Percentiles rank a stretch among this genome's conserved stretches.
These are phyloP conservation scores for Bipolaris zeicola DNA, from an alignment of 2,329 filamentous ascomycete genomes.

Conservation along the genomic window DNA sequence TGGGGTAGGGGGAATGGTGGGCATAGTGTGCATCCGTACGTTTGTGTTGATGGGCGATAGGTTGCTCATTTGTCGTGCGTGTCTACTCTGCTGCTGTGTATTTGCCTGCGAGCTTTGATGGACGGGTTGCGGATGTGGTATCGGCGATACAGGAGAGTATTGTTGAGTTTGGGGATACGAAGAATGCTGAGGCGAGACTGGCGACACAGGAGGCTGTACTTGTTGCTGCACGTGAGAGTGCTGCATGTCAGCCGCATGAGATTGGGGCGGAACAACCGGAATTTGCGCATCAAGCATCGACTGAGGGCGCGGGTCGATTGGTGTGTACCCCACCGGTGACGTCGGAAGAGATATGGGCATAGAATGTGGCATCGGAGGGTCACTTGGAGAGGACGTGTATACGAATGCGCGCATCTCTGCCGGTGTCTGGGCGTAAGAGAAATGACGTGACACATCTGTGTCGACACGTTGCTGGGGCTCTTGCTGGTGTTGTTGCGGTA, in stretches of 20 bases:
- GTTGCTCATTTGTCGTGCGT: slow-evolving; percentile 42
- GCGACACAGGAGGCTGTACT: slow-evolving; percentile 34
- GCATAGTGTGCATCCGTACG: slow-evolving; percentile 25
- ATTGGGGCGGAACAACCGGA: slow-evolving; percentile 31
- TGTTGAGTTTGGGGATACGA: slow-evolving; percentile 25
- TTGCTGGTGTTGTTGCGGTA: slow-evolving; percentile 4
- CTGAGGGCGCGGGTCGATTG: slow-evolving; percentile 36
- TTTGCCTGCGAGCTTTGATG: slow-evolving; percentile 23
- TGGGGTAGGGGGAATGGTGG: slow-evolving; percentile 36
- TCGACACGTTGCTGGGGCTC: slow-evolving; percentile 21
- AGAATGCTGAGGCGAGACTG: slow-evolving; percentile 30
- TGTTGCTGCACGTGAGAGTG: slow-evolving; percentile 32
- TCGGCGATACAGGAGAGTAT: slow-evolving; percentile 34
- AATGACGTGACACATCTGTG: slow-evolving; percentile 33
- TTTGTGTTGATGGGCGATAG: slow-evolving; percentile 42
- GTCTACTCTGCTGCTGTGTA: slow-evolving; percentile 30
- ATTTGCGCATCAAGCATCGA: slow-evolving; percentile 32
- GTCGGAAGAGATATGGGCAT: slow-evolving; percentile 27
- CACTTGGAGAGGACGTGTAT: slow-evolving; percentile 33
- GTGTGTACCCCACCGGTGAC: slow-evolving; percentile 30
- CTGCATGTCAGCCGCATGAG: slow-evolving; percentile 25
- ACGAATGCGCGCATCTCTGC: slow-evolving; percentile 39
- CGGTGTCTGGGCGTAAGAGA: slow-evolving; percentile 47
- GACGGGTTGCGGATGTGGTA: slow-evolving; percentile 21
- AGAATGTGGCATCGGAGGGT: slow-evolving; percentile 32